phyloP scores from a whole-genome alignment of 2,329 filamentous ascomycete genomes.

The Fusarium caatingaense region DNA sequence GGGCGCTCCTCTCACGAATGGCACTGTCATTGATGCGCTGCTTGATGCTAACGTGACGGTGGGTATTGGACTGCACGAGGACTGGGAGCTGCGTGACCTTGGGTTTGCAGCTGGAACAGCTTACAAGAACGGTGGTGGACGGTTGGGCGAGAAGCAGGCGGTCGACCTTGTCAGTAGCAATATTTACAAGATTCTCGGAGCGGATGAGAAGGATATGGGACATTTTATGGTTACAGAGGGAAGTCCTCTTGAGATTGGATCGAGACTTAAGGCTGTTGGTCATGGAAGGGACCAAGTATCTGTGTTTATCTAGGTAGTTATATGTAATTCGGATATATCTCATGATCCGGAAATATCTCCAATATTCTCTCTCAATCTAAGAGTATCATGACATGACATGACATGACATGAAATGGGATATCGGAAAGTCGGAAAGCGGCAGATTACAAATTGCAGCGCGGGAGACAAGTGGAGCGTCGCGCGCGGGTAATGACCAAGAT shows the following conservation, averaged over 20 bases:
- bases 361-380: not conserved
- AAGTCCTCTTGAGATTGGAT: constrained; percentile 69
- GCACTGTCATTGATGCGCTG: constrained; percentile 69
- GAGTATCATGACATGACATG: not conserved
- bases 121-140: constrained; percentile 65
- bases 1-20: constrained; percentile 74
- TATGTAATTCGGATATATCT: not conserved
- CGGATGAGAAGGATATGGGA: constrained; percentile 50
- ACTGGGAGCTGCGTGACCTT: constrained; percentile 71
- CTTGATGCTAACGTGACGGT: constrained; percentile 68
- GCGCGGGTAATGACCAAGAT: constrained; percentile 48
- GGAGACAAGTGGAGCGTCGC: constrained; percentile 35
- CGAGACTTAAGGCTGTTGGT: constrained; percentile 33
- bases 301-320: constrained; percentile 7
- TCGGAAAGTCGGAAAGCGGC: constrained; percentile 14
- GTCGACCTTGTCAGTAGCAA: constrained; percentile 68
- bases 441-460: constrained; percentile 33
- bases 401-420: not conserved
- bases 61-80: constrained; percentile 69
- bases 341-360: not conserved
- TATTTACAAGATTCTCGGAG: constrained; percentile 67
- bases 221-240: constrained; percentile 74
- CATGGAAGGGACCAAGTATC: constrained; percentile 37
- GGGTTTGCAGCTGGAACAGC: constrained; percentile 70
- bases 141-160: constrained; percentile 65